These are phyloP conservation scores for Oryza officinalis DNA, from an alignment of 176 grass and related monocot genomes.

Conservation along the genomic window DNA sequence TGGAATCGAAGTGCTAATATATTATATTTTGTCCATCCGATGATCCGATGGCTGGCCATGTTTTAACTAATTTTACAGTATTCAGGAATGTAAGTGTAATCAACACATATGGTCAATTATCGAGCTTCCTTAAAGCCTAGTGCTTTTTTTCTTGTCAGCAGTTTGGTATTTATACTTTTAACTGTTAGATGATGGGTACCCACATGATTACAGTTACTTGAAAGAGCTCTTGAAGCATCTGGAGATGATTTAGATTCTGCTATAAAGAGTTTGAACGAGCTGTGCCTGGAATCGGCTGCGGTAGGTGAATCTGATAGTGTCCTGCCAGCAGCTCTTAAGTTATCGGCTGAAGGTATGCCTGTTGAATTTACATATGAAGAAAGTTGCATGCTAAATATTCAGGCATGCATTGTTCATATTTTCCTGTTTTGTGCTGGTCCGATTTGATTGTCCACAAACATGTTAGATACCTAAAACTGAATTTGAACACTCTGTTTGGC, in stretches of 20 bases:
- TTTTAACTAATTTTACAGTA: not conserved
- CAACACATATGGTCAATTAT: not conserved
- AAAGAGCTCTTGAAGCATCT: constrained; percentile 75
- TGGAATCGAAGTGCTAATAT: not conserved
- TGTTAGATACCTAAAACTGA: not conserved
- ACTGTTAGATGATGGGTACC: not conserved
- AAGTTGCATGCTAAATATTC: not conserved
- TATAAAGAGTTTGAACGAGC: constrained; percentile 68
- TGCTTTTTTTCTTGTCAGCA: not conserved
- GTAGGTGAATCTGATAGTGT: constrained; percentile 43
- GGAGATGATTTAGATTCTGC: constrained; percentile 83
- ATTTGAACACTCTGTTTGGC: not conserved
- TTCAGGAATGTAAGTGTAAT: not conserved
- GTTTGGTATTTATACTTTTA: constrained; percentile 10
- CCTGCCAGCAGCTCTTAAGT: constrained; percentile 36
- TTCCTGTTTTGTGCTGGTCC: not conserved
- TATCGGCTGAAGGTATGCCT: constrained; percentile 49
- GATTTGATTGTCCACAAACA: not conserved
- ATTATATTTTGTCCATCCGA: not conserved
- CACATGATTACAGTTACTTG: constrained; percentile 66
- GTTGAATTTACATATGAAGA: constrained; percentile 21
- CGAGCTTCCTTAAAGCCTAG: not conserved
- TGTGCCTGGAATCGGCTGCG: constrained; percentile 48
- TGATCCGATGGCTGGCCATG: not conserved
- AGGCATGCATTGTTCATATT: not conserved